phyloP scores from a whole-genome alignment of 1,139 yeast genomes.

The Debaryomyces sp. region DNA sequence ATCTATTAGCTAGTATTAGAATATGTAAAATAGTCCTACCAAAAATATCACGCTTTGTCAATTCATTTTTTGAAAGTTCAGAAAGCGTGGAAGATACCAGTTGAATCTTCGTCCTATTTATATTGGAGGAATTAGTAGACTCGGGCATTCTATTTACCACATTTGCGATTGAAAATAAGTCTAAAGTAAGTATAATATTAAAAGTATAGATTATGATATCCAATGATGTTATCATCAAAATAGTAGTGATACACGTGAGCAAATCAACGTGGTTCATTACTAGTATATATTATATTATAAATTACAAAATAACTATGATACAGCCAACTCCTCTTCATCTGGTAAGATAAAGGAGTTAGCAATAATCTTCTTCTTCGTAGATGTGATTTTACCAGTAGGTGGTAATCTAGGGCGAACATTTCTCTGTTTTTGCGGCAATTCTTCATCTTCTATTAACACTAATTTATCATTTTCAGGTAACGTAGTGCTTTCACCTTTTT shows the following conservation, averaged over 20 bases:
- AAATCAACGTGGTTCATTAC: conserved; percentile 3
- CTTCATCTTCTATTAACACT: conserved; percentile 72
- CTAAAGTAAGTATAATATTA: not conserved
- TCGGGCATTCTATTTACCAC: conserved; percentile 19
- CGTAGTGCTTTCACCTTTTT: conserved; percentile 53
- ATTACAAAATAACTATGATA: conserved; percentile 6
- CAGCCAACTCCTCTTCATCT: conserved; percentile 23
- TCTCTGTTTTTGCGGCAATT: conserved; percentile 76
- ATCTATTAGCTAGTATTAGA: conserved; percentile 54
- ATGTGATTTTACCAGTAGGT: conserved; percentile 86
- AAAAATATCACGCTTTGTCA: conserved; percentile 63
- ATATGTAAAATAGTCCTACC: conserved; percentile 73
- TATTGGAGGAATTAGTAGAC: conserved; percentile 11
- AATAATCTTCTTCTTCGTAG: conserved; percentile 64
- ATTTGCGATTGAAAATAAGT: conserved; percentile 13
- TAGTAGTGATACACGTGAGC: conserved; percentile 2
- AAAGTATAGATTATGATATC: not conserved
- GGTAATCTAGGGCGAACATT: conserved; percentile 85
- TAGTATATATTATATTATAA: not conserved
- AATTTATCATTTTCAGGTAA: conserved; percentile 46
- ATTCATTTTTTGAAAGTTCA: conserved; percentile 42
- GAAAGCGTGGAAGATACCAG: conserved; percentile 19
- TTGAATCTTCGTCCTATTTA: conserved; percentile 7
- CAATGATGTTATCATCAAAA: not conserved
- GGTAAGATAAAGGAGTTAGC: conserved; percentile 52